Evolutionary conservation across 108 stramenopile species (phyloP).

Genomic region (Discostella pseudostelligera): DNA sequence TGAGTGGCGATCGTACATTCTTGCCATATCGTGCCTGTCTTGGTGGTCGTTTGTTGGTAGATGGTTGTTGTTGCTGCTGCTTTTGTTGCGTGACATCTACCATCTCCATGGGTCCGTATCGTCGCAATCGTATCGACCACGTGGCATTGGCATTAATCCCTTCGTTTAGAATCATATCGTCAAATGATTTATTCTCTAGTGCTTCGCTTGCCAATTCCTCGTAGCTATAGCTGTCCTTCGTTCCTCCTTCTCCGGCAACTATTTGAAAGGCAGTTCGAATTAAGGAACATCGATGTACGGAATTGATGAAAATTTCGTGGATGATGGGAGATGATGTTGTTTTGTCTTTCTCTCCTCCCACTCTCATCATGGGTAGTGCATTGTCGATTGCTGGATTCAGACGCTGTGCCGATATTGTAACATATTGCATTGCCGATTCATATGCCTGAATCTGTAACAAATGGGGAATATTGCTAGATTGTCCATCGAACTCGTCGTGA

Average conservation of each 20-base stretch:
- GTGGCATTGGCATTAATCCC: constrained; percentile 47
- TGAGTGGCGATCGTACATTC: constrained; percentile 63
- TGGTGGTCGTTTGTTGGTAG: neutral
- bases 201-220: constrained; percentile 42
- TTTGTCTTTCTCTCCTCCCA: too few species aligned
- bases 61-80: neutral
- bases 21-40: constrained; percentile 59
- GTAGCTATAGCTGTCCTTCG: constrained; percentile 7
- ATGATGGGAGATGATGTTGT: neutral
- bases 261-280: constrained; percentile 65
- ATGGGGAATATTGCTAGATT: neutral
- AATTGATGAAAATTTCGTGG: constrained; percentile 13
- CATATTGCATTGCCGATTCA: constrained; percentile 81
- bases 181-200: constrained; percentile 49
- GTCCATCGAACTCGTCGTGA: constrained; percentile 21
- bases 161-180: constrained; percentile 53
- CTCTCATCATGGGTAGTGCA: too few species aligned
- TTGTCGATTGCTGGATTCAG: too few species aligned
- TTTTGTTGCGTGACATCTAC: neutral
- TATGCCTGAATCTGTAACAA: constrained; percentile 26
- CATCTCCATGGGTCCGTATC: constrained; percentile 38
- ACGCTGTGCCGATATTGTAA: constrained; percentile 17
- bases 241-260: constrained; percentile 44
- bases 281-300: constrained; percentile 70
- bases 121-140: constrained; percentile 79